Percentiles rank a stretch among this genome's conserved stretches.
These are phyloP conservation scores for Septoria linicola DNA, from an alignment of 2,329 filamentous ascomycete species.

Conservation along the genomic window DNA sequence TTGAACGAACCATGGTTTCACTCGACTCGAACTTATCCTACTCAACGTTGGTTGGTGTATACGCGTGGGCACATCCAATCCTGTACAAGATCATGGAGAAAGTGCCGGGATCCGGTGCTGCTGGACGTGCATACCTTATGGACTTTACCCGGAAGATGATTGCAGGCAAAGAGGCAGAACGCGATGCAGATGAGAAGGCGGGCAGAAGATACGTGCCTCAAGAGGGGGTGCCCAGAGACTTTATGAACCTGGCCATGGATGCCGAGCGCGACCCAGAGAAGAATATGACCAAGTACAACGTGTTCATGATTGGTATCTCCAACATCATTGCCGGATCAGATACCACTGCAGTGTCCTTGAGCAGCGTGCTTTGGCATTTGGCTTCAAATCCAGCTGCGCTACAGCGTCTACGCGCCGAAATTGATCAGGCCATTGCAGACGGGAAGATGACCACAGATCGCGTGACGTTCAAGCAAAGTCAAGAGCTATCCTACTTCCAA, in stretches of 20 bases:
- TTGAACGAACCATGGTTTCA: constrained; percentile 26
- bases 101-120: constrained; percentile 18
- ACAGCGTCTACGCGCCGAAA: constrained; percentile 27
- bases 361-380: constrained; percentile 38
- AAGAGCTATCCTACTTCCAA: constrained; percentile 43
- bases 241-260: constrained; percentile 24
- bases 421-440: constrained; percentile 17
- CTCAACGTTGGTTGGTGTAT: constrained; percentile 19
- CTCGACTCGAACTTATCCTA: constrained; percentile 19
- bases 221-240: constrained; percentile 18
- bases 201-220: constrained; percentile 16
- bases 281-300: constrained; percentile 23
- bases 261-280: constrained; percentile 24
- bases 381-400: constrained; percentile 31
- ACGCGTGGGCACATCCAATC: constrained; percentile 23
- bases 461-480: constrained; percentile 37
- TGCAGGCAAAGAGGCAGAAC: constrained; percentile 11
- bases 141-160: constrained; percentile 18
- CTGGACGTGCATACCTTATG: constrained; percentile 19
- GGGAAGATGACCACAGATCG: constrained; percentile 25
- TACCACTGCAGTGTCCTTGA: constrained; percentile 39
- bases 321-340: constrained; percentile 36
- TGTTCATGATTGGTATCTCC: constrained; percentile 24
- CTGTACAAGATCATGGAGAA: constrained; percentile 21
- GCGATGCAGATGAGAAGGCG: constrained; percentile 6